phyloP scores from a whole-genome alignment of 208 protist genomes.

The Crithidia bombi region DNA sequence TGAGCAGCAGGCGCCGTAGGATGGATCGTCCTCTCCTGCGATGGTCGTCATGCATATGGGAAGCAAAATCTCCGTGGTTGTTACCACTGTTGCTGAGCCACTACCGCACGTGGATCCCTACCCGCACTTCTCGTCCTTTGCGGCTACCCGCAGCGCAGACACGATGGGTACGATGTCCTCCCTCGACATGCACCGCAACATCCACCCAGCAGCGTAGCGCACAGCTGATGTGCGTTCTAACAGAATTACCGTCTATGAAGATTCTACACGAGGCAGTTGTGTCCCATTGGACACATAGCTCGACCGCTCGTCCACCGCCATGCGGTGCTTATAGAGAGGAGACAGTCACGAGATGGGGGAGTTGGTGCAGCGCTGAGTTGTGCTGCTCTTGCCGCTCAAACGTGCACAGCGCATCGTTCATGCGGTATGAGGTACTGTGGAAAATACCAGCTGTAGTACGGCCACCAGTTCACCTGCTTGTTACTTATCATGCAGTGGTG shows the following conservation, averaged over 20 bases:
- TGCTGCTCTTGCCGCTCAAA: neutral
- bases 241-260: too few species aligned
- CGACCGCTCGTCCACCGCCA: neutral
- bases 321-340: neutral
- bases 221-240: too few species aligned
- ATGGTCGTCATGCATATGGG: too few species aligned
- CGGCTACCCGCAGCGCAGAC: neutral
- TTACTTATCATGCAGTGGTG: slow-evolving; percentile 11
- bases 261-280: too few species aligned
- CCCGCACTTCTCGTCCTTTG: neutral
- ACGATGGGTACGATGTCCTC: slow-evolving; percentile 6
- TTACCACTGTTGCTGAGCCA: neutral
- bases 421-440: neutral
- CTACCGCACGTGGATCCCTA: neutral
- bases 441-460: slow-evolving; percentile 3
- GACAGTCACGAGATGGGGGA: neutral
- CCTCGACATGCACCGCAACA: slow-evolving; percentile 12
- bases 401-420: neutral
- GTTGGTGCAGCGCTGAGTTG: neutral
- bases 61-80: neutral
- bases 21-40: too few species aligned
- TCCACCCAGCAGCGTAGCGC: slow-evolving; percentile 5
- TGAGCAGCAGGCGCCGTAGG: too few species aligned
- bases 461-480: slow-evolving; percentile 11
- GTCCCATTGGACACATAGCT: too few species aligned